Evolutionary conservation across 495 filamentous ascomycete genomes (phyloP).

Genomic region (Neurospora africana): DNA sequence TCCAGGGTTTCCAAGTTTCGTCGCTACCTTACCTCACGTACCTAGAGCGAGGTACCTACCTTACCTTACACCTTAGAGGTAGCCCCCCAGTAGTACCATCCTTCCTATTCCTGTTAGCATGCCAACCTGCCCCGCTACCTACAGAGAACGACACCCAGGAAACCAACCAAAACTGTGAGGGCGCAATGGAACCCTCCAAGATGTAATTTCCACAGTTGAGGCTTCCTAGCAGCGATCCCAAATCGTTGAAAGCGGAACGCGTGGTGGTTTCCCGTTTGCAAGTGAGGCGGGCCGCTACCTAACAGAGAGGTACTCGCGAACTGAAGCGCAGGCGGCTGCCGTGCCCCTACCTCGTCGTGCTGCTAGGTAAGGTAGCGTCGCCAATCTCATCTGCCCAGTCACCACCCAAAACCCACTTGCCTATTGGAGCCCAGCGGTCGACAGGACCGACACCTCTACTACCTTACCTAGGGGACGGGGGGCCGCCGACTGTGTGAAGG

Average conservation of each 20-base stretch:
- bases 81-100: background rate
- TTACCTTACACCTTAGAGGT: too few relatives aligned
- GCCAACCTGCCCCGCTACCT: background rate
- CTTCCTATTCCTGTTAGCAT: background rate
- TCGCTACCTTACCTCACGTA: background rate
- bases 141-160: background rate
- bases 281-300: background rate
- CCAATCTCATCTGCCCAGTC: slow-evolving; percentile 2
- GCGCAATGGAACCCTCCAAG: background rate
- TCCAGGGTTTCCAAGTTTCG: background rate
- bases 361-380: slow-evolving; percentile 5
- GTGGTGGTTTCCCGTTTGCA: background rate
- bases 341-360: background rate
- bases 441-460: background rate
- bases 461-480: background rate
- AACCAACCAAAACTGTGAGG: background rate
- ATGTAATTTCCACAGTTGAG: background rate
- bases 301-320: background rate
- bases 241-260: background rate
- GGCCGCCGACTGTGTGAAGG: background rate
- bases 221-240: background rate
- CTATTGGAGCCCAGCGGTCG: background rate
- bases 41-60: too few relatives aligned
- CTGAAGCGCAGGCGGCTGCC: background rate
- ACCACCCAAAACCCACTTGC: background rate